A percentile compares a stretch with the other conserved stretches of the same genome.
These are phyloP conservation scores for Novymonas esmeraldas DNA, from an alignment of 208 protist genomes.

Conservation along the genomic window DNA sequence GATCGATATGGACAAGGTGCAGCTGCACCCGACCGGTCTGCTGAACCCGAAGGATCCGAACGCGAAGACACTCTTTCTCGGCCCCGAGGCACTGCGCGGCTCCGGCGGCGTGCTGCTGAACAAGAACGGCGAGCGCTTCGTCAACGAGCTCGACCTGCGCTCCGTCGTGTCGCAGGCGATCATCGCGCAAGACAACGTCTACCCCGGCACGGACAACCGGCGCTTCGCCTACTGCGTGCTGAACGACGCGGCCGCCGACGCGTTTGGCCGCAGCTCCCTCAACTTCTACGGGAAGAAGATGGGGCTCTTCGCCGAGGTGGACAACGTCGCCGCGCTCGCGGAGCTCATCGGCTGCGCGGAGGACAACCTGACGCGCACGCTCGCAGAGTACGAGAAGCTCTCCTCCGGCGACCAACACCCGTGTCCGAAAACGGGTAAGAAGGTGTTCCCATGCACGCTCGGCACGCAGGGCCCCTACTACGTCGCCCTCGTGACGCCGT, in stretches of 20 bases:
- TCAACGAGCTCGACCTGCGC: slow-evolving; percentile 95
- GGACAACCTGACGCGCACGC: slow-evolving; percentile 38
- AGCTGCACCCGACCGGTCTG: slow-evolving; percentile 96
- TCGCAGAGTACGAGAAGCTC: slow-evolving; percentile 58
- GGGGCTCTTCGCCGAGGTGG: slow-evolving; percentile 60
- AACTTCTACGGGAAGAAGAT: slow-evolving; percentile 83
- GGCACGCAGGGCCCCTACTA: slow-evolving; percentile 72
- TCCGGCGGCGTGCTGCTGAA: slow-evolving; percentile 95
- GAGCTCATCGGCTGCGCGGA: slow-evolving; percentile 59
- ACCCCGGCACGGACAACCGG: slow-evolving; percentile 46
- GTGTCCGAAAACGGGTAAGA: slow-evolving; percentile 76
- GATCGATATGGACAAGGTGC: slow-evolving; percentile 94
- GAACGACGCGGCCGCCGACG: slow-evolving; percentile 62
- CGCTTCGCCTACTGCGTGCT: slow-evolving; percentile 79
- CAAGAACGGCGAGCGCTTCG: slow-evolving; percentile 91
- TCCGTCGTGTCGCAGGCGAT: slow-evolving; percentile 93
- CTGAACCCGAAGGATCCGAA: slow-evolving; percentile 91
- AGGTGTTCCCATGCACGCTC: slow-evolving; percentile 69
- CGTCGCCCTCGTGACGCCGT: slow-evolving; percentile 92
- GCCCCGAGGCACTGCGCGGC: slow-evolving; percentile 95
- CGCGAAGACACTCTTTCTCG: slow-evolving; percentile 90
- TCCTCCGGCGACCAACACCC: slow-evolving; percentile 17
- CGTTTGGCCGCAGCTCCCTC: slow-evolving; percentile 70
- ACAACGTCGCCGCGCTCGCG: slow-evolving; percentile 52
- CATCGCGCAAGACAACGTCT: slow-evolving; percentile 63